Percentiles rank a stretch among this genome's conserved stretches.
Evolutionary conservation across 2,329 filamentous ascomycete species (phyloP).

Genomic region (Xylogone sp.): DNA sequence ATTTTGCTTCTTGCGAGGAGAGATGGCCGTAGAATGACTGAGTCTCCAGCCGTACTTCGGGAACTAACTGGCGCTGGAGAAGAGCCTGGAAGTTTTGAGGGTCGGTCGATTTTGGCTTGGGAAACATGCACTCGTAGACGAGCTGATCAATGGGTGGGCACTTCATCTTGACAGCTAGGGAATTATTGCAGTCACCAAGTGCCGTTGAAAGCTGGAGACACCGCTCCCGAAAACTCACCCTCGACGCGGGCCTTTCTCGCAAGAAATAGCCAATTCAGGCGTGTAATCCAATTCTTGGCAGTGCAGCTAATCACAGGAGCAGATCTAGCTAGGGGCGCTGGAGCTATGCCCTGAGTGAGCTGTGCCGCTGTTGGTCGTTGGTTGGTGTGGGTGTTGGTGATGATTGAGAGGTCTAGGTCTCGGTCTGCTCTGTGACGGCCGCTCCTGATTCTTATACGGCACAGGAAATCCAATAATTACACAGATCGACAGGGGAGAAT

Average conservation of each 20-base stretch:
- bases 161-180: constrained; percentile 54
- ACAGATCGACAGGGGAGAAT: not conserved
- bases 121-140: constrained; percentile 72
- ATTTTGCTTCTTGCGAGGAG: constrained; percentile 75
- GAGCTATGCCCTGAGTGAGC: not conserved
- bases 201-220: not conserved
- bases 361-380: not conserved
- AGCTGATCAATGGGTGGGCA: constrained; percentile 66
- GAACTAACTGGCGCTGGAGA: constrained; percentile 65
- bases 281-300: not conserved
- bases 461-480: not conserved
- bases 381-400: not conserved
- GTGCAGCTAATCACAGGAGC: not conserved
- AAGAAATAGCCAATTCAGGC: not conserved
- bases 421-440: not conserved
- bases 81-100: constrained; percentile 68
- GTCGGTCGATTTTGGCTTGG: constrained; percentile 62
- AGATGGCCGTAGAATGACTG: constrained; percentile 71
- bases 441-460: not conserved
- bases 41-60: constrained; percentile 74
- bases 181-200: not conserved
- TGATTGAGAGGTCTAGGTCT: not conserved
- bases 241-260: too few relatives aligned
- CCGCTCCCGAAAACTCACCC: not conserved
- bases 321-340: not conserved